These are phyloP conservation scores for Priceomyces castillae DNA, from an alignment of 805 yeast genomes.

Conservation along the genomic window DNA sequence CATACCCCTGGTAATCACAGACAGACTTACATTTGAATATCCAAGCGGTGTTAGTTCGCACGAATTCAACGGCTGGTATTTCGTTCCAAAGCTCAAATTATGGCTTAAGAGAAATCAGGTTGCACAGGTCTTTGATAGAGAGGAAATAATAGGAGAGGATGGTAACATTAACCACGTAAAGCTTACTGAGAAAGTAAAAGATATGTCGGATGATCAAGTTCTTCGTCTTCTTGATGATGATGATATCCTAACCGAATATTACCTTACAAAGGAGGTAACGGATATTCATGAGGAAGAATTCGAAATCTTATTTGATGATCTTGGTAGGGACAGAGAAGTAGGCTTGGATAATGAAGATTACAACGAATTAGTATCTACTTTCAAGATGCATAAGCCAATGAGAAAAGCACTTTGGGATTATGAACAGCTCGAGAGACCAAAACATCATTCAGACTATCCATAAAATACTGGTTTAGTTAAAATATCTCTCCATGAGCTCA, in stretches of 20 bases:
- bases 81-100: conserved; percentile 13
- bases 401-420: conserved; percentile 20
- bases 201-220: conserved; percentile 15
- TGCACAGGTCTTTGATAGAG: conserved; percentile 8
- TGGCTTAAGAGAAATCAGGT: conserved; percentile 15
- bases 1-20: conserved; percentile 17
- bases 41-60: conserved; percentile 14
- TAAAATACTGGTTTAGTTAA: too few species aligned
- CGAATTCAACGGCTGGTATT: conserved; percentile 18
- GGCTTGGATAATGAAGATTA: conserved; percentile 10
- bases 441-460: conserved; percentile 5
- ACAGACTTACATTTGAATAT: conserved; percentile 18
- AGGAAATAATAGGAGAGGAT: conserved; percentile 9
- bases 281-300: conserved; percentile 18
- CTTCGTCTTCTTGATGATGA: conserved; percentile 16
- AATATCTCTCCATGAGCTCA: too few species aligned
- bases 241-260: conserved; percentile 18
- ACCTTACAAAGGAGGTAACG: conserved; percentile 18
- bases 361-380: conserved; percentile 13
- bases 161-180: conserved; percentile 9
- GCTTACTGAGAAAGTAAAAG: conserved; percentile 5
- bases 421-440: conserved; percentile 16
- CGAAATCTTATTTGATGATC: conserved; percentile 14
- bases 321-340: conserved; percentile 14
- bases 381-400: conserved; percentile 19